These are phyloP conservation scores for Colletotrichum viniferum DNA, from an alignment of 2,329 filamentous ascomycete species.

Conservation along the genomic window DNA sequence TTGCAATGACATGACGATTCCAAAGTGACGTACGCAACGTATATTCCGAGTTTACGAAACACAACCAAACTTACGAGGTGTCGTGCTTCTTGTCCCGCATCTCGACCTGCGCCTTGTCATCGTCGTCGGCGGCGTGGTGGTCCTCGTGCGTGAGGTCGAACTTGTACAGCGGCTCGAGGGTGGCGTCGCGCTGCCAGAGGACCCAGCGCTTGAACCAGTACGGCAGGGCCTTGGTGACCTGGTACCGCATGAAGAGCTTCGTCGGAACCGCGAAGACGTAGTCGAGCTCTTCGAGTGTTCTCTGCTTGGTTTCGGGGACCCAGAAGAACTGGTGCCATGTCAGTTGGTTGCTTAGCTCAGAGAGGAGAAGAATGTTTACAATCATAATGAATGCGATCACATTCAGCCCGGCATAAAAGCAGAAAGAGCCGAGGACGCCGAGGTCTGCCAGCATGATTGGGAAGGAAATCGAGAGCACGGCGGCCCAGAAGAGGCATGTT, in stretches of 20 bases:
- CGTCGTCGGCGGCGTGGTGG: constrained; percentile 30
- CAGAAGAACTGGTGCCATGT: constrained; percentile 45
- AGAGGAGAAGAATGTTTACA: neutral
- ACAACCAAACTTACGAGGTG: neutral
- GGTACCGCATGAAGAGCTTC: constrained; percentile 34
- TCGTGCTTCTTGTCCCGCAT: constrained; percentile 35
- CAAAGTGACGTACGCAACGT: neutral
- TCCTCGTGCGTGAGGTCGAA: constrained; percentile 37
- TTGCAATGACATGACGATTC: neutral
- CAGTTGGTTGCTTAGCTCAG: neutral
- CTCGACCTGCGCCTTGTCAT: constrained; percentile 43
- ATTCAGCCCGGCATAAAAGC: constrained; percentile 61
- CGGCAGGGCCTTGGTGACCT: constrained; percentile 35
- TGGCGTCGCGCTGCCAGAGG: constrained; percentile 31
- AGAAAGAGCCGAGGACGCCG: constrained; percentile 42
- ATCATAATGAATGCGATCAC: constrained; percentile 59
- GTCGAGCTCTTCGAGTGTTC: constrained; percentile 52
- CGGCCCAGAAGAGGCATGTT: constrained; percentile 60
- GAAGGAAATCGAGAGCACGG: constrained; percentile 55
- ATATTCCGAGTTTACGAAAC: neutral
- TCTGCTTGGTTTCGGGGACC: constrained; percentile 65
- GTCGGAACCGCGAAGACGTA: constrained; percentile 41
- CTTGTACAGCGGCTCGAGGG: constrained; percentile 47
- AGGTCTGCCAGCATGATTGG: constrained; percentile 49
- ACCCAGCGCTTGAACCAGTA: constrained; percentile 35